Evolutionary conservation across 495 filamentous ascomycete species (phyloP), one percentile per base, ranked within the genome.

Genomic region (Penicillium longicatenatum): DNA sequence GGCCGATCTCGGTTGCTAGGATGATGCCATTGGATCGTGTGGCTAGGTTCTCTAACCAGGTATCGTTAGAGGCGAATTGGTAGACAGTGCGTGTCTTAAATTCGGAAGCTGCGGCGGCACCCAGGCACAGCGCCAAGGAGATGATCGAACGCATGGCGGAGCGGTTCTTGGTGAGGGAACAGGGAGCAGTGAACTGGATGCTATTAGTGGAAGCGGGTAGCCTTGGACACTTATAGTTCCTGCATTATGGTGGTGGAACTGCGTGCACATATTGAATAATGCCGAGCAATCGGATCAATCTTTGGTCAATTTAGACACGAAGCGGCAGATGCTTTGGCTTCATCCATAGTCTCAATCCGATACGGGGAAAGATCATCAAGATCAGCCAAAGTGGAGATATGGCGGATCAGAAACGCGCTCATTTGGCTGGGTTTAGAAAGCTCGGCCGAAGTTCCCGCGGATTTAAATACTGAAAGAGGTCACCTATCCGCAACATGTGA

Each of bases 11-110:
- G 21, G 44, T 46, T 6, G 44, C 20, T 11, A 46, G 21, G 2
- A 46, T 46, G 10, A 46, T 24, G 12, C 44, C 44, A 46, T 46
- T 46, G 21, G 44, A 46, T 29, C 44, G 44, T 5, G 44, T 46
- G 10, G 21, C 44, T 10, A 46, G 21, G 22, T 46, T 46, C 21
- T 46, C 44, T 9, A 46, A 16, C 44, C 44, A 46, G 21, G 44
- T 46, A 7, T 46, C 44, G 44, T 46, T 46, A 5, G 44, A 46
- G 10, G 44, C 19, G 21, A 46, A 46, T 46, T 46, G 44, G 16
- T 46, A 46, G 21, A 46, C 44, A 1, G 44, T 46, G 20, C 20
- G 44, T 22, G 21, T 26, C 19, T 46, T 46, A 3, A 46, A 21
- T 8, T 22, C 44, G 12, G 44, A 29, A 24, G 44, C 19, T 22